Percentiles rank a stretch among this genome's conserved stretches.
phyloP scores from a whole-genome alignment of 805 yeast species.

The Schizosaccharomyces lindneri region DNA sequence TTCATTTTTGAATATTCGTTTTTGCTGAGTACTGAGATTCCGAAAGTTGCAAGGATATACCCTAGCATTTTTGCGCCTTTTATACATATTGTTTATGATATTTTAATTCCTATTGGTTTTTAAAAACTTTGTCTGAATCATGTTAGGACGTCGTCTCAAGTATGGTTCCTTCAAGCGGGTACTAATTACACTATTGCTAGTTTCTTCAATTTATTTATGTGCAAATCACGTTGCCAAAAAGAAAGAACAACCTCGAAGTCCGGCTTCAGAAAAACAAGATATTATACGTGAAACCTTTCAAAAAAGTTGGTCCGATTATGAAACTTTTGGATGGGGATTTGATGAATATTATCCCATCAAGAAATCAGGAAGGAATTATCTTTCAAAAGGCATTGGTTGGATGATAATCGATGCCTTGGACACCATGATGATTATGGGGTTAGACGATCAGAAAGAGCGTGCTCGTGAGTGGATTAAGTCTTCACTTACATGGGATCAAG shows the following conservation, averaged over 20 bases:
- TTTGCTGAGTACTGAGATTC: too few relatives aligned
- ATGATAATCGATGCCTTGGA: slow-evolving; percentile 73
- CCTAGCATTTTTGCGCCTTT: too few relatives aligned
- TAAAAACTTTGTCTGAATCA: too few relatives aligned
- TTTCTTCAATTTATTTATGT: too few relatives aligned
- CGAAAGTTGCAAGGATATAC: too few relatives aligned
- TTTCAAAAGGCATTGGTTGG: slow-evolving; percentile 71
- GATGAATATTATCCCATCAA: slow-evolving; percentile 55
- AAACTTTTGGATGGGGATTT: slow-evolving; percentile 55
- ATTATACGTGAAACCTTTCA: slow-evolving; percentile 24
- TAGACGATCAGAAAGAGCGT: slow-evolving; percentile 30
- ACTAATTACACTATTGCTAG: too few relatives aligned
- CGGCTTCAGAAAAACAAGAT: background rate
- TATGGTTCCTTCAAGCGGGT: too few relatives aligned
- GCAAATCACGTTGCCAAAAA: too few relatives aligned
- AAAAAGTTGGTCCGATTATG: slow-evolving; percentile 58
- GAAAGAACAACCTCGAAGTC: background rate
- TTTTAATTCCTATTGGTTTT: too few relatives aligned
- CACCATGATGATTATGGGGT: slow-evolving; percentile 53
- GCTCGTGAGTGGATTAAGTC: slow-evolving; percentile 55
- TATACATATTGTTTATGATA: too few relatives aligned
- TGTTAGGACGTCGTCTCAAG: too few relatives aligned
- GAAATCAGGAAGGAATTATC: slow-evolving; percentile 45
- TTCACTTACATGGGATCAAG: slow-evolving; percentile 40
- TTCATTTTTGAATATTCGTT: too few relatives aligned